Percentiles rank a stretch among this genome's conserved stretches.
Conservation (phyloP, 768 basidiomycete genomes). For the Myochromella boudieri region DNA sequence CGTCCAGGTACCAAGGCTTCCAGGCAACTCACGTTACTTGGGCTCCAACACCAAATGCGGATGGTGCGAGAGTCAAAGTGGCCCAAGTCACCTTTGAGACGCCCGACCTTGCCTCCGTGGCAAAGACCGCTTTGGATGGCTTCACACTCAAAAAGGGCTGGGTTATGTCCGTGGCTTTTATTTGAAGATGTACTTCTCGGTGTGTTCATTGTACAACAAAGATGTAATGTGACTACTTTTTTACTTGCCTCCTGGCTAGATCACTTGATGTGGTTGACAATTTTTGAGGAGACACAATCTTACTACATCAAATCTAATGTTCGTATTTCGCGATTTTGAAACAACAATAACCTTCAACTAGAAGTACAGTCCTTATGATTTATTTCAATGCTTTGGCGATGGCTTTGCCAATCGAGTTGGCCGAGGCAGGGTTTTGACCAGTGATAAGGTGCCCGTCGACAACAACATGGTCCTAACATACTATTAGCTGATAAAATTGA, state of each 20-base stretch:
- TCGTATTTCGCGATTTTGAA: too few species aligned
- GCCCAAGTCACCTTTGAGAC: constrained; percentile 81
- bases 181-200: constrained; percentile 27
- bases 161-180: constrained; percentile 79
- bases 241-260: neutral
- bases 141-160: constrained; percentile 87
- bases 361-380: constrained; percentile 2
- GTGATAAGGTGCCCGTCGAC: constrained; percentile 62
- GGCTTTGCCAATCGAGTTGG: constrained; percentile 53
- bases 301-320: too few species aligned
- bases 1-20: constrained; percentile 79
- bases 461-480: constrained; percentile 45
- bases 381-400: constrained; percentile 50
- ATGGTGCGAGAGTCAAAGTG: constrained; percentile 70
- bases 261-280: too few species aligned
- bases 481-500: neutral
- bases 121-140: constrained; percentile 81
- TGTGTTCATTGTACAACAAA: constrained; percentile 14
- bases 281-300: too few species aligned
- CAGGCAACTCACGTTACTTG: constrained; percentile 66
- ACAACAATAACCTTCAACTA: too few species aligned
- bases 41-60: constrained; percentile 66
- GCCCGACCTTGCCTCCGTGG: constrained; percentile 68
- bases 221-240: constrained; percentile 5
- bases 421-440: constrained; percentile 76